Evolutionary conservation across 352 stramenopile genomes (phyloP).

Genomic region (Elongisporangium anandrum): DNA sequence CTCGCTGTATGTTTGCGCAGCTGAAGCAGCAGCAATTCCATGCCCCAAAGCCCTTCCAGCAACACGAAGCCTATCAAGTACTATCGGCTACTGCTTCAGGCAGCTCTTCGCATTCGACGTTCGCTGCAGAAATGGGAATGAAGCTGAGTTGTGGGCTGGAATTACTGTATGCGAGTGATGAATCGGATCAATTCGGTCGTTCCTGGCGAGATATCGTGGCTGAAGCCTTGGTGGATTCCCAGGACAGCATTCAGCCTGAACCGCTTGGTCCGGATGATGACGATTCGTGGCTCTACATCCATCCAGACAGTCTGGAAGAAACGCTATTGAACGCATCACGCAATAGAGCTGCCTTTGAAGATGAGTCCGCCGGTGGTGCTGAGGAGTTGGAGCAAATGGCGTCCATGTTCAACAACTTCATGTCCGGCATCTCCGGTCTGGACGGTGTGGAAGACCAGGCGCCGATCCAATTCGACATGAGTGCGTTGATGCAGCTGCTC

Average conservation of each 20-base stretch:
- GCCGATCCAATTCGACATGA: constrained; percentile 64
- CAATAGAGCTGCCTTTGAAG: constrained; percentile 7
- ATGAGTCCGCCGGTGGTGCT: constrained; percentile 21
- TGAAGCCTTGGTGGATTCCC: constrained; percentile 9
- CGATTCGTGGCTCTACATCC: constrained; percentile 75
- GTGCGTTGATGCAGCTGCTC: constrained; percentile 63
- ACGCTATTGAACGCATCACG: constrained; percentile 27
- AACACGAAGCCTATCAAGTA: background rate
- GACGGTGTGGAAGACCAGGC: constrained; percentile 59
- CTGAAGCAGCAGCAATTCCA: constrained; percentile 76
- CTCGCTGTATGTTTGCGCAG: constrained; percentile 80
- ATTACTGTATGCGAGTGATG: constrained; percentile 46
- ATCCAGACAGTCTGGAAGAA: constrained; percentile 69
- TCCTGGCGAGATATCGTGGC: constrained; percentile 41
- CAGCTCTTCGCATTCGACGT: constrained; percentile 9
- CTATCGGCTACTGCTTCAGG: background rate
- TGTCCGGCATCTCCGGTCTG: constrained; percentile 51
- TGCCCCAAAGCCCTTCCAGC: constrained; percentile 52
- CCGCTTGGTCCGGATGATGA: constrained; percentile 43
- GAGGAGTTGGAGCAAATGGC: constrained; percentile 70
- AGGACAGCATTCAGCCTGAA: background rate
- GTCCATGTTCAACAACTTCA: constrained; percentile 73
- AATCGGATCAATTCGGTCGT: constrained; percentile 35
- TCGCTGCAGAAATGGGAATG: constrained; percentile 60
- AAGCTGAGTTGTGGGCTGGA: constrained; percentile 78